Evolutionary conservation across 2,329 filamentous ascomycete genomes (phyloP).

Genomic region (Lecanosticta acicola): DNA sequence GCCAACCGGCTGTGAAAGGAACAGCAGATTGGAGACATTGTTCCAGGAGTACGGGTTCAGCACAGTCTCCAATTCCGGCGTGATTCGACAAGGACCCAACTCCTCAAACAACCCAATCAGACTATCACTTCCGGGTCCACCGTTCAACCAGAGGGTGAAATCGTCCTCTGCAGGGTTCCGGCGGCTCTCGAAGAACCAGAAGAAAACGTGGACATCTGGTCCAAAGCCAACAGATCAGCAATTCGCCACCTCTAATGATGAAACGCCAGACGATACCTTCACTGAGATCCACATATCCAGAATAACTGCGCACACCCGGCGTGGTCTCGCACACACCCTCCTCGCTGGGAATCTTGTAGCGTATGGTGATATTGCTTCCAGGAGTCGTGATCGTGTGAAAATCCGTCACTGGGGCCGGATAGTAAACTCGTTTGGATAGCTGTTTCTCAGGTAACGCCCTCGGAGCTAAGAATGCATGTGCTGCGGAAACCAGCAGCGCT

Average conservation of each 20-base stretch:
- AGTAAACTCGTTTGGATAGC: conserved; percentile 19
- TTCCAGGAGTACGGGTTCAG: conserved; percentile 56
- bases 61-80: conserved; percentile 34
- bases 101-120: conserved; percentile 55
- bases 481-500: conserved; percentile 1
- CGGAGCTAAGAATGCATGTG: neutral
- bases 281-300: conserved; percentile 33
- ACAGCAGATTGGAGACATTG: conserved; percentile 54
- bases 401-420: conserved; percentile 38
- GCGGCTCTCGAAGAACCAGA: conserved; percentile 59
- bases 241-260: neutral
- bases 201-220: conserved; percentile 51
- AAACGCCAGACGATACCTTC: conserved; percentile 23
- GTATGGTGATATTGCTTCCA: conserved; percentile 26
- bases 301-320: conserved; percentile 46
- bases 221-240: too few relatives aligned
- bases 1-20: conserved; percentile 56
- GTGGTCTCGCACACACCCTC: conserved; percentile 44
- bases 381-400: conserved; percentile 43
- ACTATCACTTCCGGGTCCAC: conserved; percentile 55
- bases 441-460: neutral
- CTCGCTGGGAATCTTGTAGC: conserved; percentile 34
- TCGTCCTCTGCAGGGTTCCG: conserved; percentile 50
- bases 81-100: conserved; percentile 38
- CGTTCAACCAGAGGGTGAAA: conserved; percentile 57